Evolutionary conservation across 805 yeast species (phyloP), one percentile per base, ranked within the genome.

Genomic region (Schwanniomyces vanrijiae): DNA sequence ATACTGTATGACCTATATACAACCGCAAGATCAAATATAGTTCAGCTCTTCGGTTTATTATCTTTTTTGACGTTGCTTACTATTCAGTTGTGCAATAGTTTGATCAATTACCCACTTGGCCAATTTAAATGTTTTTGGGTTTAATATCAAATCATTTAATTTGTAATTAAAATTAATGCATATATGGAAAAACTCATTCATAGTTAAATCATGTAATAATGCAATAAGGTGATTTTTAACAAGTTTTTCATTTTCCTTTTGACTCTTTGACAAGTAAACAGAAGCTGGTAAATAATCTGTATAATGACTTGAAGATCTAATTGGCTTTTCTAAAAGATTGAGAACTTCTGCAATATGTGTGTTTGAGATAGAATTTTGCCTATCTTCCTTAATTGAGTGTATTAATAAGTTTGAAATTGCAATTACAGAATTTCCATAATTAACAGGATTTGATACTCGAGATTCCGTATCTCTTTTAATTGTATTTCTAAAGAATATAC

Each of bases 71-170:
- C 16, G 18, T 5, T 31, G 35, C n/a, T 50, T 40, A 40, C 35
- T 47, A 39, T 55, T 55, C 46, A 53, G 58, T 47, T 79, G 81
- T 14, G 80, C 82, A 45, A 80, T 69, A 13, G 85, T 85, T 25
- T 76, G 76, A 54, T 85, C 90, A 46, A 84, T 75, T 22, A 86
- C 86, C 84, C 88, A 82, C 58, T 84, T 83, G 14, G 89, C 89
- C 51, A 86, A 69, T 51, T 80, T 81, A 56, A 81, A 80, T 4
- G 86, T 87, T 40, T 81, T 81, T 3, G 85, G 80, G 43, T 80
- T 75, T 38, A 87, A 67, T 21, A 81, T 74, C 53, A 86, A 76
- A 55, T 85, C 90, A 59, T 84, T 84, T 49, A 87, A 65, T 40
- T 81, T 73, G 37, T 73, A 77, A 59, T 84, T 84, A 62, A 83